Percentiles rank a stretch among this genome's conserved stretches.
phyloP scores from a whole-genome alignment of 2,329 filamentous ascomycete genomes.

The Seiridium cupressi region DNA sequence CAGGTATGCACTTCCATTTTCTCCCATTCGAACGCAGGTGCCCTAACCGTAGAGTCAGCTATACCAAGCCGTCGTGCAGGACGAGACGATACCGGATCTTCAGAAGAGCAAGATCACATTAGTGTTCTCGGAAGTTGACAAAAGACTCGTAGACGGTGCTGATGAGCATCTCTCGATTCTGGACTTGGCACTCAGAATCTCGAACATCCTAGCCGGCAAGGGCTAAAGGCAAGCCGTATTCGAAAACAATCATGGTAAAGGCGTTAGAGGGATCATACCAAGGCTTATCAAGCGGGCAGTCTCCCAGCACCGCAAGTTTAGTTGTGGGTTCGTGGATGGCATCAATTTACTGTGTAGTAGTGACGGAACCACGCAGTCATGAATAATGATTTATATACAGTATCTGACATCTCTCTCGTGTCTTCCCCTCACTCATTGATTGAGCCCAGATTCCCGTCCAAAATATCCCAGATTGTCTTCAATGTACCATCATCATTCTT shows the following conservation, averaged over 20 bases:
- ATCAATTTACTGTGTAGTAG: not conserved
- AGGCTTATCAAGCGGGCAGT: not conserved
- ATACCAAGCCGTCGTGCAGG: slow-evolving; percentile 78
- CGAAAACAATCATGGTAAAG: not conserved
- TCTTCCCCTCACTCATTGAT: slow-evolving; percentile 29
- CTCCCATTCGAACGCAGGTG: not conserved
- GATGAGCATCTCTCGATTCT: slow-evolving; percentile 93
- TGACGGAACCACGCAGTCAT: not conserved
- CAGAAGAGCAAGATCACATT: slow-evolving; percentile 90
- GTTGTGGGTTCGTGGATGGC: no score
- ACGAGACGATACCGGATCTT: slow-evolving; percentile 77
- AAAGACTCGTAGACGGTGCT: slow-evolving; percentile 88
- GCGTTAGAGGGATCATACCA: slow-evolving; percentile 23
- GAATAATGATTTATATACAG: not conserved
- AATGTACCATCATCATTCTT: slow-evolving; percentile 13
- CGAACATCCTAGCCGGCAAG: slow-evolving; percentile 61
- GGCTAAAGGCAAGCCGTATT: slow-evolving; percentile 12
- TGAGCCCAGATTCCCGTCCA: slow-evolving; percentile 55
- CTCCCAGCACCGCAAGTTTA: no score
- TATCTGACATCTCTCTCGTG: not conserved
- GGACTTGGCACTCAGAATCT: slow-evolving; percentile 80
- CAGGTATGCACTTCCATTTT: slow-evolving; percentile 54
- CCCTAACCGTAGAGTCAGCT: slow-evolving; percentile 46
- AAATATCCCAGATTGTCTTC: slow-evolving; percentile 43
- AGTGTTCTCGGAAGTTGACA: slow-evolving; percentile 91